Conservation (phyloP, 208 protist genomes). For the Trypanosoma mega region DNA sequence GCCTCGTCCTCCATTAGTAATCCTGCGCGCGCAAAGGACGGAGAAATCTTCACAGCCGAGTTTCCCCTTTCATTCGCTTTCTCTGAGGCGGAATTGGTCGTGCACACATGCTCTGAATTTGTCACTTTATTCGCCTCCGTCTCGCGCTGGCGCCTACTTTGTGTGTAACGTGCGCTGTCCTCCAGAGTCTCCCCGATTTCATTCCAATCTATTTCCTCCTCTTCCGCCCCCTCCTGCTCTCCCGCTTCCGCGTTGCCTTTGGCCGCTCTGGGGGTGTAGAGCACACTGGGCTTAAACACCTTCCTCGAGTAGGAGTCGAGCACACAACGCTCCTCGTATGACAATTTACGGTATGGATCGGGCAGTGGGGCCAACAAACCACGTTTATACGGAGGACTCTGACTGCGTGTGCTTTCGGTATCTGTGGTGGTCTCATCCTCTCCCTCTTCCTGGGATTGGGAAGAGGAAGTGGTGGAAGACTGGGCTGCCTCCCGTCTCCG, state of each 20-base stretch:
- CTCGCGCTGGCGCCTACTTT: neutral
- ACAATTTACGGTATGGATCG: slow-evolving; percentile 10
- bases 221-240: slow-evolving; percentile 6
- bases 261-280: slow-evolving; percentile 35
- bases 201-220: slow-evolving; percentile 14
- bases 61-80: too few species aligned
- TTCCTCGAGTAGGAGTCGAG: slow-evolving; percentile 5
- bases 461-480: too few species aligned
- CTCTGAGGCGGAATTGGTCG: too few species aligned
- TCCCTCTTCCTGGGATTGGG: neutral
- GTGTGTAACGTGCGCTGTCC: neutral
- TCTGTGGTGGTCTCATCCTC: slow-evolving; percentile 3
- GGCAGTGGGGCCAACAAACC: slow-evolving; percentile 23
- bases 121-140: too few species aligned
- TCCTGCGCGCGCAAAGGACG: too few species aligned
- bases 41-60: too few species aligned
- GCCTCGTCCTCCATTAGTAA: too few species aligned
- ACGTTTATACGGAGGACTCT: slow-evolving; percentile 9
- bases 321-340: slow-evolving; percentile 25
- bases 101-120: slow-evolving; percentile 3
- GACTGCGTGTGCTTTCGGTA: neutral
- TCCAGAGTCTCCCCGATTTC: neutral
- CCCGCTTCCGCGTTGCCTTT: slow-evolving; percentile 24
- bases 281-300: slow-evolving; percentile 21
- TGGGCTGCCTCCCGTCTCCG: neutral